Base-by-base conservation (phyloP, 2,329 filamentous ascomycete genomes). In the Apiospora malaysiana region DNA sequence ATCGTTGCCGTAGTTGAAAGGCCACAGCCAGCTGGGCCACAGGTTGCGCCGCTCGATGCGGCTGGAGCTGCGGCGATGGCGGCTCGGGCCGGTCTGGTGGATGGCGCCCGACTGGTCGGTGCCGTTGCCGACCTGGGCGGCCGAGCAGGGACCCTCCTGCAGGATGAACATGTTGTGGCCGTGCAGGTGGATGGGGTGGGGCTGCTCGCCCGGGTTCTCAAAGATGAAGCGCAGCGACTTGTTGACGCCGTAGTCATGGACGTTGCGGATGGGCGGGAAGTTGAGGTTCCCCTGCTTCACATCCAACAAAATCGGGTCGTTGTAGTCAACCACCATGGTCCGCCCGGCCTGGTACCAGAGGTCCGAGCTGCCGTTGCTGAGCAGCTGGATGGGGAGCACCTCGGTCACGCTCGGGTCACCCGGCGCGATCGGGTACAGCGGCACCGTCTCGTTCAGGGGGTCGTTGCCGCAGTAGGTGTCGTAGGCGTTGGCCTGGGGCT, bases 91-190 rank as follows among this genome's bases (percentile, higher is more conserved):
- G 14, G 18, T 8, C 21, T 25, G 21, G 40, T 25, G 65, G 65
- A 45, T 67, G 65, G 4, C 65, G 40, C 40, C 43, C 6, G 40
- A 45, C n/a, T 8, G 1, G 42, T 25, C 65, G 21, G n/a, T 9
- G n/a, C 40, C 65, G 40, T 27, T 46, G n/a, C n/a, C n/a, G 47
- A 74, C 46, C 71, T 56, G 68, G 70, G 74, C 46, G 49, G 72
- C 74, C 10, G 43, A 1, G 63, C 77, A 74, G 59, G 69, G 40
- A 27, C 77, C 77, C 78, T 82, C 71, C 27, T 78, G 76, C 7
- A 87, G 75, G 4, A 87, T 77, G 73, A 81, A 83, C 76, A 87
- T 86, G 68, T 86, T 82, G 73, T 87, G 85, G 10, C 85, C 85
- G 76, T 87, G 85, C 18, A 87, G 76, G 77, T 87, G 85, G 74